Percentiles rank a stretch among this genome's conserved stretches.
These are phyloP conservation scores for Cruciata laevipes DNA, from an alignment of 257 asterid genomes.

Conservation along the genomic window DNA sequence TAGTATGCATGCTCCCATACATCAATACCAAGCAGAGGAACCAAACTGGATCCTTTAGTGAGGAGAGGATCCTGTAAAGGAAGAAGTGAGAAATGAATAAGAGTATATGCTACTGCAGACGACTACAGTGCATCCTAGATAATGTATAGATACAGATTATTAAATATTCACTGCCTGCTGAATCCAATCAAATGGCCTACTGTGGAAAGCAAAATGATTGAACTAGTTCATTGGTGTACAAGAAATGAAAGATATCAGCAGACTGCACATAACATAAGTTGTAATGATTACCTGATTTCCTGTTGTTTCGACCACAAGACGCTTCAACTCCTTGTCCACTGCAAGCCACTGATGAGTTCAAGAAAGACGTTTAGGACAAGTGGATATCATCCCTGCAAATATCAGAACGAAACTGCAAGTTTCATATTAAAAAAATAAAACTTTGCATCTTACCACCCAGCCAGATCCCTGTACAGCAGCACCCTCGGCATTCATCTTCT, in stretches of 20 bases:
- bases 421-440: not conserved
- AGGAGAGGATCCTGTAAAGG: constrained; percentile 63
- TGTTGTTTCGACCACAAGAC: constrained; percentile 61
- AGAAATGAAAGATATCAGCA: not conserved
- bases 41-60: constrained; percentile 60
- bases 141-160: no score
- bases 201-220: not conserved
- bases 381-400: constrained; percentile 4
- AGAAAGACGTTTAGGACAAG: not conserved
- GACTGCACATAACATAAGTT: not conserved
- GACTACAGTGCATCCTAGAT: not conserved
- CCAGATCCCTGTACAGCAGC: constrained; percentile 89
- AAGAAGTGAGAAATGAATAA: not conserved
- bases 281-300: constrained; percentile 58
- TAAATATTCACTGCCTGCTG: not conserved
- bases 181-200: not conserved
- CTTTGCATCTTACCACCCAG: constrained; percentile 60
- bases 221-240: not conserved
- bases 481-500: constrained; percentile 72
- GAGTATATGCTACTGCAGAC: not conserved
- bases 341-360: constrained; percentile 61
- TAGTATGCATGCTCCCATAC: constrained; percentile 91
- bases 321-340: constrained; percentile 58
- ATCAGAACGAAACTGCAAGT: not conserved
- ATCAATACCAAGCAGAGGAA: constrained; percentile 69